These are phyloP conservation scores for Verticillium longisporum DNA, from an alignment of 2,329 filamentous ascomycete species.

Conservation along the genomic window DNA sequence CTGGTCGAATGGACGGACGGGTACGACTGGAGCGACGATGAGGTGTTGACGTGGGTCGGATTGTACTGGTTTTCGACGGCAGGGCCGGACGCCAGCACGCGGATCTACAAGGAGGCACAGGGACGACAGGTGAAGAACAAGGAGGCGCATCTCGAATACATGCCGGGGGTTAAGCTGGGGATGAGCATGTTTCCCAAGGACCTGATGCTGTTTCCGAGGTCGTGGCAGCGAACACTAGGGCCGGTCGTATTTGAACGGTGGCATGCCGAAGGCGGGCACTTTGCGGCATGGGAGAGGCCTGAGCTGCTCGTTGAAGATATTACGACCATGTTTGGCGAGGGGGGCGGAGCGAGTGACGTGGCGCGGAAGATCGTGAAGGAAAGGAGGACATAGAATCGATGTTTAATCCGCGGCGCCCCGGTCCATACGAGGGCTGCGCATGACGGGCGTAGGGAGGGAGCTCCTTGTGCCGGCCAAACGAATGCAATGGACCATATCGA, in stretches of 20 bases:
- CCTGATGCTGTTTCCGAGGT: slow-evolving; percentile 42
- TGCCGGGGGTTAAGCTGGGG: slow-evolving; percentile 32
- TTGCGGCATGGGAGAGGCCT: slow-evolving; percentile 53
- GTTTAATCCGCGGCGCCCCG: neutral
- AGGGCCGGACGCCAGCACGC: slow-evolving; percentile 58
- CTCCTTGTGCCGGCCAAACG: neutral
- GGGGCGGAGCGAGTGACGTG: slow-evolving; percentile 34
- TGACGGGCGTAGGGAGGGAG: neutral
- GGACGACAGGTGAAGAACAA: neutral
- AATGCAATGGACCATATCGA: neutral
- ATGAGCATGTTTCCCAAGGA: slow-evolving; percentile 53
- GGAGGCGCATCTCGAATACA: slow-evolving; percentile 30
- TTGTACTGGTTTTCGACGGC: slow-evolving; percentile 66
- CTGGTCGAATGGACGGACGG: slow-evolving; percentile 68
- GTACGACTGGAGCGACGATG: slow-evolving; percentile 70
- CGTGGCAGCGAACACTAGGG: slow-evolving; percentile 53
- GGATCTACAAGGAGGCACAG: slow-evolving; percentile 65
- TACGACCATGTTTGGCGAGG: slow-evolving; percentile 49
- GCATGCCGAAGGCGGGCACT: slow-evolving; percentile 50
- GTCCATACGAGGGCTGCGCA: neutral
- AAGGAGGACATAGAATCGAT: neutral
- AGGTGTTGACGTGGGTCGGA: slow-evolving; percentile 67
- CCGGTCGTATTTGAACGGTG: slow-evolving; percentile 49
- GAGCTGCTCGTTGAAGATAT: slow-evolving; percentile 45
- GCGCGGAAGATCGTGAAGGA: slow-evolving; percentile 13